A percentile compares a stretch with the other conserved stretches of the same genome.
Evolutionary conservation across 306 rosid species (phyloP).

Genomic region (Luffa aegyptiaca): DNA sequence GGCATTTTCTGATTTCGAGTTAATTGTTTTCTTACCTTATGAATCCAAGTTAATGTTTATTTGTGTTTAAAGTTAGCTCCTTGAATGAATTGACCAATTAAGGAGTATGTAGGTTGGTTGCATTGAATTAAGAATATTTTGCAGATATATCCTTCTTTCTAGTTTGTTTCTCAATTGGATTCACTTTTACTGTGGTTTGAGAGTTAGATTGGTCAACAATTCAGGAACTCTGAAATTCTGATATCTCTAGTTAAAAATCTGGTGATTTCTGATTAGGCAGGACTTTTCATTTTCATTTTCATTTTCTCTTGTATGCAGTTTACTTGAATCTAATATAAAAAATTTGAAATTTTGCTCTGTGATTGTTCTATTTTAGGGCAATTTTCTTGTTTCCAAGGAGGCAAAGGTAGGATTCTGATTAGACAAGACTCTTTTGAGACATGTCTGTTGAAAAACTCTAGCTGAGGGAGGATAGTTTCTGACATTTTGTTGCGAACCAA

Average conservation of each 20-base stretch:
- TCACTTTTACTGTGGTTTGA: neutral
- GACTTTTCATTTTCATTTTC: neutral
- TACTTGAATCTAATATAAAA: neutral
- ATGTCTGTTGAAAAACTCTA: neutral
- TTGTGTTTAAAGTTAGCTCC: neutral
- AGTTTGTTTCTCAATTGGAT: neutral
- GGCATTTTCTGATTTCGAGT: neutral
- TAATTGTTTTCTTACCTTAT: neutral
- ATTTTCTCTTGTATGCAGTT: neutral
- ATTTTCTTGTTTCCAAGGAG: neutral
- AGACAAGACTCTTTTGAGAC: neutral
- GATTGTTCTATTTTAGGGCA: neutral
- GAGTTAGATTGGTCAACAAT: neutral
- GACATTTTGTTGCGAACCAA: neutral
- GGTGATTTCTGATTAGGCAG: neutral
- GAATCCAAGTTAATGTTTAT: neutral
- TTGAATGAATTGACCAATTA: neutral
- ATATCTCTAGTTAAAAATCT: neutral
- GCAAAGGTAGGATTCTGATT: neutral
- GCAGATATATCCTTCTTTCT: neutral
- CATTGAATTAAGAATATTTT: neutral
- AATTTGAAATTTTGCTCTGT: neutral
- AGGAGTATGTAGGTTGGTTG: neutral
- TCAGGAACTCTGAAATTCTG: neutral
- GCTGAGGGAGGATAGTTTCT: neutral